phyloP scores from a whole-genome alignment of 2,329 filamentous ascomycete species.

The Pyrenophora seminiperda region DNA sequence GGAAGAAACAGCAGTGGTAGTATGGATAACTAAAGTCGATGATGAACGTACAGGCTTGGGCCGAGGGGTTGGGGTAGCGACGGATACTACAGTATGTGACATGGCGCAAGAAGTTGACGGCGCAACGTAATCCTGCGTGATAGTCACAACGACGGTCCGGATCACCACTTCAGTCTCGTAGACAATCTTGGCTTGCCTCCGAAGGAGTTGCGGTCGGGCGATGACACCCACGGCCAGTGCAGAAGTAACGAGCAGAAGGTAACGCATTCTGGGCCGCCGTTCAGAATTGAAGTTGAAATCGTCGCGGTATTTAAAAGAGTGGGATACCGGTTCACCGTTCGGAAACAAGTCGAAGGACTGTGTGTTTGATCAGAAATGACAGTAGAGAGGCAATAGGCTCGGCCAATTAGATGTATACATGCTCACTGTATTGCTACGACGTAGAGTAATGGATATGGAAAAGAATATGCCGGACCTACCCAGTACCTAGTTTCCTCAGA shows the following conservation, averaged over 20 bases:
- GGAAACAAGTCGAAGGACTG: constrained; percentile 15
- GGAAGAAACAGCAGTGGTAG: constrained; percentile 6
- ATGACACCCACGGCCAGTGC: constrained; percentile 33
- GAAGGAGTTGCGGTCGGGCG: constrained; percentile 26
- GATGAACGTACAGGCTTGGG: constrained; percentile 4
- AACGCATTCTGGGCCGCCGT: constrained; percentile 33
- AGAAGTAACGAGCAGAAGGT: constrained; percentile 30
- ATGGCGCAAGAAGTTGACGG: constrained; percentile 3
- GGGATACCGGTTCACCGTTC: constrained; percentile 18
- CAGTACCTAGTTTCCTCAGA: constrained; percentile 18
- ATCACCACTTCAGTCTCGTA: constrained; percentile 30
- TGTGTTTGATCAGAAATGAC: constrained; percentile 14
- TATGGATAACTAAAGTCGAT: neutral
- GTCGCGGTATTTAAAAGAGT: neutral
- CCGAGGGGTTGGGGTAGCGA: neutral
- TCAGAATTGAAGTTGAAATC: constrained; percentile 4
- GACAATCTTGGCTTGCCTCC: constrained; percentile 28
- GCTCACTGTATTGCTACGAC: constrained; percentile 5
- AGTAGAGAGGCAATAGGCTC: neutral
- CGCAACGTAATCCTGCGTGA: constrained; percentile 6
- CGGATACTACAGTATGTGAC: neutral
- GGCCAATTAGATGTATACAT: constrained; percentile 15
- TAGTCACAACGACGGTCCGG: constrained; percentile 28
- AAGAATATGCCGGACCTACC: constrained; percentile 1
- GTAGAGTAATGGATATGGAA: neutral